phyloP scores from a whole-genome alignment of 495 filamentous ascomycete genomes.

The Lichina pygmaea region DNA sequence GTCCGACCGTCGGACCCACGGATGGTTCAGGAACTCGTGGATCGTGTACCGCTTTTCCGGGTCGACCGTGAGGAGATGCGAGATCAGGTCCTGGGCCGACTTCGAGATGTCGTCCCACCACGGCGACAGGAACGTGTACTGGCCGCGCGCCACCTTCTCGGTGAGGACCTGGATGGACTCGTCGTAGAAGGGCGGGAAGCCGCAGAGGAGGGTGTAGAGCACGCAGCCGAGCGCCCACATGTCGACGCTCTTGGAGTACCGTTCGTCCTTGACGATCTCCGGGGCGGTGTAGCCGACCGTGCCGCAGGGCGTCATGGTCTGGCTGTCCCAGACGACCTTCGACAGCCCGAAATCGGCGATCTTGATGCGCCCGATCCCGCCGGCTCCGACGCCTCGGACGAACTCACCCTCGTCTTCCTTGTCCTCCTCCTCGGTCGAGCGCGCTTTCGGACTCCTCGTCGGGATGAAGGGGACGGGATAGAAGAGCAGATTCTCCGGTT shows the following conservation, averaged over 20 bases:
- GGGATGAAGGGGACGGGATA: slow-evolving; percentile 62
- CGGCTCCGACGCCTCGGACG: slow-evolving; percentile 52
- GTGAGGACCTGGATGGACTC: slow-evolving; percentile 93
- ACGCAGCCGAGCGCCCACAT: slow-evolving; percentile 99
- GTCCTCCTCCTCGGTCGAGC: slow-evolving; percentile 70
- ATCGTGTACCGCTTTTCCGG: slow-evolving; percentile 80
- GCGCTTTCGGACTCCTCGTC: slow-evolving; percentile 50
- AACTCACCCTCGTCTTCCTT: slow-evolving; percentile 96
- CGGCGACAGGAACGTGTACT: slow-evolving; percentile 92
- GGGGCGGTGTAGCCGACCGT: slow-evolving; percentile 98
- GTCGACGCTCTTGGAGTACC: slow-evolving; percentile 94
- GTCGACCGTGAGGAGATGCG: slow-evolving; percentile 78
- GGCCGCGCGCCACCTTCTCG: slow-evolving; percentile 87
- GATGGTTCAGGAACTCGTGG: slow-evolving; percentile 65
- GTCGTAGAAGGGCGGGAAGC: slow-evolving; percentile 96
- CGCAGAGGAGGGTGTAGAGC: slow-evolving; percentile 84
- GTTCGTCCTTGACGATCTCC: slow-evolving; percentile 95
- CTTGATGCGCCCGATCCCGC: slow-evolving; percentile 86
- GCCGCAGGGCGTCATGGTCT: slow-evolving; percentile 98
- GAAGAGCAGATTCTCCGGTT: slow-evolving; percentile 92
- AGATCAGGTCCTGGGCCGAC: slow-evolving; percentile 78
- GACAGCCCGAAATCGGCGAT: slow-evolving; percentile 95
- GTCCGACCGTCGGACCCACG: slow-evolving; percentile 62
- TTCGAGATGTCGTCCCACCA: slow-evolving; percentile 99
- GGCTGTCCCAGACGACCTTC: slow-evolving; percentile 92